Percentiles rank a stretch among this genome's conserved stretches.
phyloP scores from a whole-genome alignment of 2,329 filamentous ascomycete genomes.

The Dryadomyces quercus-mongolicae region DNA sequence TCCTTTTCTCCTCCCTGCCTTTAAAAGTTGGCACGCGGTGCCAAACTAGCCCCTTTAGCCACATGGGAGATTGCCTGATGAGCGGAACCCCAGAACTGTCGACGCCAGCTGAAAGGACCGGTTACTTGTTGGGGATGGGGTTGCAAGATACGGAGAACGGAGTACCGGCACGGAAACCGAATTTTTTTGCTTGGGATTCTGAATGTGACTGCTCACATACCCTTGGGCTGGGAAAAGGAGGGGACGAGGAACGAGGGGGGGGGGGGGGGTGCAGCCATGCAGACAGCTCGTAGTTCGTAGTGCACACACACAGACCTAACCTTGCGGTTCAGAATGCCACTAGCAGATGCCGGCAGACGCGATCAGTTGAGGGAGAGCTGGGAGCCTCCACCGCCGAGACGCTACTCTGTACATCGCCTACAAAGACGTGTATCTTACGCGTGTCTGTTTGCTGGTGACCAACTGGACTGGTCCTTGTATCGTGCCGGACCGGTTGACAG shows the following conservation, averaged over 20 bases:
- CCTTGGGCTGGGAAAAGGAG: neutral
- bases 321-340: neutral
- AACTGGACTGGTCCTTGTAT: too few relatives aligned
- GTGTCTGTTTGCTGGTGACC: neutral
- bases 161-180: neutral
- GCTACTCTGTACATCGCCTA: neutral
- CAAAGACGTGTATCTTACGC: too few relatives aligned
- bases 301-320: neutral
- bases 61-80: neutral
- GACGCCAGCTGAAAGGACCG: neutral
- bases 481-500: too few relatives aligned
- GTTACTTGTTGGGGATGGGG: neutral
- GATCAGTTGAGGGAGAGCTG: neutral
- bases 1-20: neutral
- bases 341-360: constrained; percentile 1
- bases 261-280: neutral
- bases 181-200: neutral
- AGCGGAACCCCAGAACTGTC: neutral
- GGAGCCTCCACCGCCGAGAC: neutral
- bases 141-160: neutral
- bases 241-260: neutral
- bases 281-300: neutral
- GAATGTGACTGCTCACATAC: neutral
- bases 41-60: neutral
- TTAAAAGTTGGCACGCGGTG: neutral